These are phyloP conservation scores for Plasmopara viticola DNA, from an alignment of 352 stramenopile species.

Conservation along the genomic window DNA sequence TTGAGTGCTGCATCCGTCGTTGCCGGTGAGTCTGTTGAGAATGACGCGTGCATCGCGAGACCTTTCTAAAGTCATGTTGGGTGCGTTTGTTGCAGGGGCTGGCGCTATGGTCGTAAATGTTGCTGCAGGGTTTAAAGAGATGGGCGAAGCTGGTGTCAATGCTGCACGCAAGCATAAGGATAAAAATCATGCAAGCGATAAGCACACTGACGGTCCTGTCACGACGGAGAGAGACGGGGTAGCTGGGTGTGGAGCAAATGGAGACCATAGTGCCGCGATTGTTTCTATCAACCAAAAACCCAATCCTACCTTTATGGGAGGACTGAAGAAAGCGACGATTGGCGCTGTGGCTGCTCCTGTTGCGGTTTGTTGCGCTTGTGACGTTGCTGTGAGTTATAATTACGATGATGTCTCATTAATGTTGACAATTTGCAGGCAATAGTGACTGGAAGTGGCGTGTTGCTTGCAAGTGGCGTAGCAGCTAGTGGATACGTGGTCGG, in stretches of 20 bases:
- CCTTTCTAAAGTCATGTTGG: too few species aligned
- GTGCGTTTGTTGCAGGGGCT: conserved; percentile 30
- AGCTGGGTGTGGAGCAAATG: conserved; percentile 12
- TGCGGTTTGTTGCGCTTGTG: conserved; percentile 37
- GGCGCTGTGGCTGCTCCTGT: conserved; percentile 73
- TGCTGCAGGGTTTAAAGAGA: conserved; percentile 80
- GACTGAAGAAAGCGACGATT: conserved; percentile 82
- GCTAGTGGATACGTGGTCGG: conserved; percentile 75
- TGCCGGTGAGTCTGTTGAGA: background rate
- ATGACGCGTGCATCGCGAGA: background rate
- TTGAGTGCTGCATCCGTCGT: conserved; percentile 78
- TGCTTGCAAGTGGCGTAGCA: conserved; percentile 71
- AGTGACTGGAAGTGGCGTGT: conserved; percentile 64
- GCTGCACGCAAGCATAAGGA: conserved; percentile 55
- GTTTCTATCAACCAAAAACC: conserved; percentile 60
- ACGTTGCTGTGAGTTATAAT: background rate
- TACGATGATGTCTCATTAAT: background rate
- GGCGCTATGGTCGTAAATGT: conserved; percentile 80
- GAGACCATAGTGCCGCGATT: conserved; percentile 18
- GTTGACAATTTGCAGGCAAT: conserved; percentile 35
- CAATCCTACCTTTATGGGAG: conserved; percentile 71
- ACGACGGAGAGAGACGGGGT: conserved; percentile 11
- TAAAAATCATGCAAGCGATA: conserved; percentile 39
- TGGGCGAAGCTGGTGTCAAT: conserved; percentile 79
- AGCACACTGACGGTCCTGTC: conserved; percentile 28